Percentiles rank a stretch among this genome's conserved stretches.
Conservation (phyloP, 1,139 yeast species). For the Blastobotrys illinoisensis region DNA sequence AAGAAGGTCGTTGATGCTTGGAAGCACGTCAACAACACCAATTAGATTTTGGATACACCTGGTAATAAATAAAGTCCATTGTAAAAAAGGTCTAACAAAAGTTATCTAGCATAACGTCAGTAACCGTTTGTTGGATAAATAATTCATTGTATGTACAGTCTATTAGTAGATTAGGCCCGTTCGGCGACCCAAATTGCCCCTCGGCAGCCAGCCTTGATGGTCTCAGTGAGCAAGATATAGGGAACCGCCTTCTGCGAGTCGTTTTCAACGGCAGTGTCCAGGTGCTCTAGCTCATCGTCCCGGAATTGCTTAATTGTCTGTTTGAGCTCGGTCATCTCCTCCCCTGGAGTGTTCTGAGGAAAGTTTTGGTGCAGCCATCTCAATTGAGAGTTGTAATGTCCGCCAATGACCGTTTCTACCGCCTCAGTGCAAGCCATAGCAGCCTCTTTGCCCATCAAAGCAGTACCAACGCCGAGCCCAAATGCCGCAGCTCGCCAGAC, state of each 20-base stretch:
- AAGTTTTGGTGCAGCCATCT: slow-evolving; percentile 48
- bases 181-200: slow-evolving; percentile 94
- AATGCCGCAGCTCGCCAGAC: slow-evolving; percentile 90
- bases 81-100: too few relatives aligned
- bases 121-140: too few relatives aligned
- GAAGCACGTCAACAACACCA: neutral
- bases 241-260: slow-evolving; percentile 95
- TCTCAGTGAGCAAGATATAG: slow-evolving; percentile 79
- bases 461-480: slow-evolving; percentile 82
- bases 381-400: slow-evolving; percentile 87
- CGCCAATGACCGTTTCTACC: slow-evolving; percentile 96
- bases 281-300: slow-evolving; percentile 93
- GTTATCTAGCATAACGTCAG: too few relatives aligned
- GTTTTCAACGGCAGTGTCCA: slow-evolving; percentile 85
- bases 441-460: slow-evolving; percentile 83
- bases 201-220: slow-evolving; percentile 73
- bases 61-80: neutral
- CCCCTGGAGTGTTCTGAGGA: slow-evolving; percentile 33
- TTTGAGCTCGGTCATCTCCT: slow-evolving; percentile 49
- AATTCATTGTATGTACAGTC: neutral
- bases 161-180: slow-evolving; percentile 42
- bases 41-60: neutral
- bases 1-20: slow-evolving; percentile 6
- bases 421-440: slow-evolving; percentile 99
- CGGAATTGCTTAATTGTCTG: slow-evolving; percentile 68